Evolutionary conservation across 371 early-diverging fungal species (phyloP), one percentile per base, ranked within the genome.

Genomic region (Batrachochytrium dendrobatidis): DNA sequence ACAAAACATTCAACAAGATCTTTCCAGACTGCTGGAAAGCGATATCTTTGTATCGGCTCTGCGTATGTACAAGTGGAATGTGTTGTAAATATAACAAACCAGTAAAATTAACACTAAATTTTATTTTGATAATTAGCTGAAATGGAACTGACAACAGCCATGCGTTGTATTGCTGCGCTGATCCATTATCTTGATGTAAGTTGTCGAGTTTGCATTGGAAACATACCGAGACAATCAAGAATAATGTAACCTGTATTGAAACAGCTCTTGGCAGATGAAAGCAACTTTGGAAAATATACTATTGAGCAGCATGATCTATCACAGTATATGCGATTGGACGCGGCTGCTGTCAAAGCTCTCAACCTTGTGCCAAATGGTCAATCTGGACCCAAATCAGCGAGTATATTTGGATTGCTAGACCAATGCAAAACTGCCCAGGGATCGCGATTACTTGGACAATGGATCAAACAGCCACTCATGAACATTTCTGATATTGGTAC

Each of bases 381-480:
- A 28, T 92, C 92, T 65, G 87, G 51, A 5, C 51, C 51, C 63
- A 90, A 87, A 65, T 83, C 82, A 8, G 87, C 88, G 83, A 88
- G 83, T 63, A 69, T 95, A 20, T 90, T 82, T 58, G 93, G 94
- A 0, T 71, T 95, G 43, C 73, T 98, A 43, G 91, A 95, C 72
- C 78, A 87, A 58, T 94, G 95, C 75, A 83, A 85, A 56, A 98
- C 98, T 3, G 72, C 88, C 0, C 94, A 94, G 65, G 98, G 98
- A 0, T 79, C 87, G 20, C 78, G 96, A 3, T 65, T 95, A 62
- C 73, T 96, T 24, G 79, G 82, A 15, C 92, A 91, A 68, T 98
- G 97, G 96, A 67, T 98, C 30, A 92, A 89, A 60, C 97, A 96
- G 64, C 98, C 98, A 5, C 75, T 95, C 3, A 73, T 94, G 65